phyloP scores from a whole-genome alignment of 768 basidiomycete species.

The Zangia roseola region DNA sequence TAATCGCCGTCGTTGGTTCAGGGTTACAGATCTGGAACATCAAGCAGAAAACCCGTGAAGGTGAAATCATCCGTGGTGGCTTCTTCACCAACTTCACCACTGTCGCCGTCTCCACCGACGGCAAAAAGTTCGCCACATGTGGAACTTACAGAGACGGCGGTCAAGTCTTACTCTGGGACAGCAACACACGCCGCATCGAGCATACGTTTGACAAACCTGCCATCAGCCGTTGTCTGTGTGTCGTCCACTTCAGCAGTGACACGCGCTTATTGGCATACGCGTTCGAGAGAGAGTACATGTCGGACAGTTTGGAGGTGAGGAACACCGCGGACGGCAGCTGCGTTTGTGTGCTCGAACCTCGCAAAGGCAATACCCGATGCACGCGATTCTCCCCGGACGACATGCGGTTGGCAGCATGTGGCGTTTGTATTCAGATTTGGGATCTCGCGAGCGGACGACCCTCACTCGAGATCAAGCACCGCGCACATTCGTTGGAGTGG shows the following conservation, averaged over 20 bases:
- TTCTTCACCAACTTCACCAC: constrained; percentile 29
- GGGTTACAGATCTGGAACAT: constrained; percentile 27
- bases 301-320: constrained; percentile 20
- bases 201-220: constrained; percentile 25
- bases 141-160: constrained; percentile 26
- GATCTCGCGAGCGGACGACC: constrained; percentile 16
- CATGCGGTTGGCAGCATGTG: constrained; percentile 22
- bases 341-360: constrained; percentile 19
- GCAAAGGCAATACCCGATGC: constrained; percentile 24
- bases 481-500: constrained; percentile 25
- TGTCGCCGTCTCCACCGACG: constrained; percentile 23
- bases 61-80: constrained; percentile 21
- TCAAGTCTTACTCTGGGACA: constrained; percentile 24
- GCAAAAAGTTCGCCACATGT: constrained; percentile 23
- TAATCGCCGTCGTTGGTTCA: constrained; percentile 26
- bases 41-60: constrained; percentile 18
- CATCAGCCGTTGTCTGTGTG: constrained; percentile 20
- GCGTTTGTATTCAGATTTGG: constrained; percentile 25
- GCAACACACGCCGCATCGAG: constrained; percentile 20
- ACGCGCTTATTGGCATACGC: constrained; percentile 19
- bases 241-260: constrained; percentile 24
- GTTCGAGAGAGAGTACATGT: constrained; percentile 28
- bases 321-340: constrained; percentile 10
- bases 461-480: constrained; percentile 26
- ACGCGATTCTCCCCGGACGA: constrained; percentile 26